Conservation (phyloP, 23 red algal genomes). For the Agarophyton chilense region DNA sequence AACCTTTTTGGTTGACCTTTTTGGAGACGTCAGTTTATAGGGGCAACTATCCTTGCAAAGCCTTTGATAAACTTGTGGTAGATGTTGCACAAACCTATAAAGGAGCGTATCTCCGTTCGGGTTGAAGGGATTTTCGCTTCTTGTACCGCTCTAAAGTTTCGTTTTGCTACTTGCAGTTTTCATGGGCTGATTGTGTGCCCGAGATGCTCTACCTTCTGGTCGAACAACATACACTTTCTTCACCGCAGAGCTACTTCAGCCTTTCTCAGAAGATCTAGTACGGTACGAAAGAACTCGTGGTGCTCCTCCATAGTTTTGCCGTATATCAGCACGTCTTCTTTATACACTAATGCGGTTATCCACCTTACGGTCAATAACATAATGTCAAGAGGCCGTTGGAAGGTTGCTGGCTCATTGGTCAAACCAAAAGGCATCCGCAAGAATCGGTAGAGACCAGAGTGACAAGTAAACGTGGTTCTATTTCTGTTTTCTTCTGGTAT, state of each 20-base stretch:
- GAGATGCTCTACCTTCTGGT: constrained; percentile 2
- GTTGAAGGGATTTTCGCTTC: too few species aligned
- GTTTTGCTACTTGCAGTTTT: not conserved
- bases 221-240: not conserved
- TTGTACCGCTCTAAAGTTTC: not conserved
- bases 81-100: too few species aligned
- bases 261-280: not conserved
- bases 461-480: not conserved
- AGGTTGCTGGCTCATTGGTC: constrained; percentile 18
- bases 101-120: too few species aligned
- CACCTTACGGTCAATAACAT: constrained; percentile 7
- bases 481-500: not conserved
- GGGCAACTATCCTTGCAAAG: not conserved
- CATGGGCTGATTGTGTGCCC: constrained; percentile 7
- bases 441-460: constrained; percentile 8
- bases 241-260: not conserved
- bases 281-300: not conserved
- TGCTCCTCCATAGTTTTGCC: not conserved
- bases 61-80: not conserved
- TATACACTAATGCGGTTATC: constrained; percentile 1
- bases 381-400: constrained; percentile 20
- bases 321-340: constrained; percentile 41
- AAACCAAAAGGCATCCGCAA: constrained; percentile 19
- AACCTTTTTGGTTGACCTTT: not conserved
- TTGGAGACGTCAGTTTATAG: not conserved